Base-by-base conservation (phyloP, 106 monocot species). In the Acanthochlamys bracteata region DNA sequence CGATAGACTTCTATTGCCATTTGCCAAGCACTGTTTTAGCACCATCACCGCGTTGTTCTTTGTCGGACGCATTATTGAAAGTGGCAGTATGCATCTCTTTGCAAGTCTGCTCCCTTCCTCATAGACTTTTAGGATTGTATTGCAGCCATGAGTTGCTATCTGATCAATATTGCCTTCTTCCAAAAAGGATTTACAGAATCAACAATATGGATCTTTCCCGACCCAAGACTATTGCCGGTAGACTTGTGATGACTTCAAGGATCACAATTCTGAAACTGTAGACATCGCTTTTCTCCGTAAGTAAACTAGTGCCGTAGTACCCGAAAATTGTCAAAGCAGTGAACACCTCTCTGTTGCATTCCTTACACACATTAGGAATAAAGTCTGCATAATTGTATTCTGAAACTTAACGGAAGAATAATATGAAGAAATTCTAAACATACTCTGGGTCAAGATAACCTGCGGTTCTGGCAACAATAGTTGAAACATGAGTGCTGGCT, bases 21-120 rank as follows among this genome's bases (percentile, higher is more conserved):
- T 53, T 33, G 47, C 74, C 26, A 66, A 42, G 60, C 74, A 39
- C 53, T 79, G 73, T 23, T 49, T 49, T 1, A 49, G 17, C 3
- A 10, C 17, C 49, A 14, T 9, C 49, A 49, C 17, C 17, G 10
- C 73, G 19, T 79, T 52, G 16, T 40, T 33, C 79, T 69, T 74
- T 11, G 73, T 59, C 25, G 79, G 74, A 17, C 74, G 63, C 51
- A 64, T 39, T 3, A 22, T 19, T 15, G 64, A 57, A n/a, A 14
- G 4, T 11, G 42, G 64, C 13, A 11, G 11, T 1, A 57, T 59
- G 43, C 79, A 79, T 33, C 64, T 74, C 13, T 69, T 63, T 2
- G 79, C 79, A 6, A 74, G 59, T 74, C 56, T 21, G 69, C 53
- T 46, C 25, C 68, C 26, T 74, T 79, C 73, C 73, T 74, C 4